Conservation (phyloP, 305 asterid genomes). For the Galium porrigens region DNA sequence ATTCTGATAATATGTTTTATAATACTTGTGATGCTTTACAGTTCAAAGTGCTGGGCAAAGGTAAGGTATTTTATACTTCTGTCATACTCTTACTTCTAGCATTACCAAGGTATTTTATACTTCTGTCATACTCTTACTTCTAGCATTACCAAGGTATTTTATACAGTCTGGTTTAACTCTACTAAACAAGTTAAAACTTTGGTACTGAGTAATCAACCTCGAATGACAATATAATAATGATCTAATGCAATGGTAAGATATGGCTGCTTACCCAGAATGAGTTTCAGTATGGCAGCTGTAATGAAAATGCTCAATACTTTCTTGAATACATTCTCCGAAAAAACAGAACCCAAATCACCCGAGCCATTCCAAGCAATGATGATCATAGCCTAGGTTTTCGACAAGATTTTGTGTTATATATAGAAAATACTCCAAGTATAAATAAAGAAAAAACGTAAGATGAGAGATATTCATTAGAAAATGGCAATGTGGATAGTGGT, state of each 20-base stretch:
- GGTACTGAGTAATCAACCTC: neutral
- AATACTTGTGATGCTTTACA: neutral
- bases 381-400: slow-evolving; percentile 61
- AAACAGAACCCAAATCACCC: slow-evolving; percentile 43
- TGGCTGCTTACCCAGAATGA: slow-evolving; percentile 45
- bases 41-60: neutral
- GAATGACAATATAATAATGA: neutral
- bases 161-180: neutral
- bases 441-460: slow-evolving; percentile 4
- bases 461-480: neutral
- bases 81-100: neutral
- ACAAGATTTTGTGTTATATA: slow-evolving; percentile 13
- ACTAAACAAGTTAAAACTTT: neutral
- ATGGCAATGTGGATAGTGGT: neutral
- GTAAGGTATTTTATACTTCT: too few relatives aligned
- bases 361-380: slow-evolving; percentile 84
- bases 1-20: neutral
- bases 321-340: slow-evolving; percentile 60
- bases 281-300: slow-evolving; percentile 83
- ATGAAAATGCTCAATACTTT: slow-evolving; percentile 78
- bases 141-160: neutral
- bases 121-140: neutral
- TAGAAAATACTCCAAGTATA: slow-evolving; percentile 3
- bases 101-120: too few relatives aligned
- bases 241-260: slow-evolving; percentile 11